Evolutionary conservation across 2,329 filamentous ascomycete genomes (phyloP).

Genomic region (Exserohilum rostratum): DNA sequence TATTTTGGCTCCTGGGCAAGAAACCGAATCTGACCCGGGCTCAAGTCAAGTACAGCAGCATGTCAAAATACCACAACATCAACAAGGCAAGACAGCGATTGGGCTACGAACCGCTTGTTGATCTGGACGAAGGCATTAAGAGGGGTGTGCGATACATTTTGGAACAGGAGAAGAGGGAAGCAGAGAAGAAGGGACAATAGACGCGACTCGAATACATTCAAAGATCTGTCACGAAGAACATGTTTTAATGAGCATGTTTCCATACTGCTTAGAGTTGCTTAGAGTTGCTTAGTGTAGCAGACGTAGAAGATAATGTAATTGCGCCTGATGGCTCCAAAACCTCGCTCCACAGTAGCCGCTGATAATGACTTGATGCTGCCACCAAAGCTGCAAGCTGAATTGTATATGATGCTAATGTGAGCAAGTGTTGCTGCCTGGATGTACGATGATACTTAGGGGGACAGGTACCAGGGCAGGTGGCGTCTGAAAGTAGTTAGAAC

Average conservation of each 20-base stretch:
- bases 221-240: not conserved
- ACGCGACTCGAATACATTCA: not conserved
- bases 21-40: conserved; percentile 55
- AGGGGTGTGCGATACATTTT: conserved; percentile 53
- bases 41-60: conserved; percentile 68
- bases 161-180: conserved; percentile 38
- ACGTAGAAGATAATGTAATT: conserved; percentile 3
- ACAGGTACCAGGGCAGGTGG: not conserved
- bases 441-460: too few species aligned
- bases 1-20: conserved; percentile 53
- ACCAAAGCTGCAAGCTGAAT: too few species aligned
- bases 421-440: too few species aligned
- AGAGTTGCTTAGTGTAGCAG: not conserved
- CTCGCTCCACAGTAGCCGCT: not conserved
- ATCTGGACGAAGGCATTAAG: conserved; percentile 66
- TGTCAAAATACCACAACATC: conserved; percentile 80
- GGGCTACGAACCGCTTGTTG: conserved; percentile 71
- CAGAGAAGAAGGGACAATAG: conserved; percentile 46
- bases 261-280: not conserved
- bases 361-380: not conserved
- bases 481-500: conserved; percentile 11
- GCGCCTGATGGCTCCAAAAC: not conserved
- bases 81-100: conserved; percentile 73
- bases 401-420: not conserved
- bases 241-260: not conserved